Percentiles rank a stretch among this genome's conserved stretches.
These are phyloP conservation scores for Aspergillus sp. DNA, from an alignment of 2,329 filamentous ascomycete species.

Conservation along the genomic window DNA sequence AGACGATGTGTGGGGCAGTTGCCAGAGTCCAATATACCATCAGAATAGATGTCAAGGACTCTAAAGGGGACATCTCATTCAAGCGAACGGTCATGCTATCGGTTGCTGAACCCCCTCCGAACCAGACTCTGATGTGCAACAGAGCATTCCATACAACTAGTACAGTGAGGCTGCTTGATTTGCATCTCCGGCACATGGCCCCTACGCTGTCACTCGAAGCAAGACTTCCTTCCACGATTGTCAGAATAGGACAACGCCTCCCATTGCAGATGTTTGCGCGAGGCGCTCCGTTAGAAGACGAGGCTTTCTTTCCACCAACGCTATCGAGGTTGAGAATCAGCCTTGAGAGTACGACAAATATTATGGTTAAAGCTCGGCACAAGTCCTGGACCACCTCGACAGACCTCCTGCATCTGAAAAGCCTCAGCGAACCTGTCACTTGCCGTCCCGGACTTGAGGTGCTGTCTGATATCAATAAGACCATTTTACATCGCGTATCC, in stretches of 20 bases:
- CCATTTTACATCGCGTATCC: neutral
- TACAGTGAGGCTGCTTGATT: neutral
- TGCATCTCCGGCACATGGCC: neutral
- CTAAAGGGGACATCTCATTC: neutral
- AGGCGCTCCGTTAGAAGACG: neutral
- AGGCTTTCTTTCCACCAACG: neutral
- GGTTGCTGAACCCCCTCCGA: too few relatives aligned
- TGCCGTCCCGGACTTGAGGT: neutral
- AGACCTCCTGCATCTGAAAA: neutral
- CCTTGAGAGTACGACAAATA: neutral
- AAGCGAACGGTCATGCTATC: too few relatives aligned
- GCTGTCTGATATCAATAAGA: neutral
- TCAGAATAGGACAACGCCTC: neutral
- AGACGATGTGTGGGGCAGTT: neutral
- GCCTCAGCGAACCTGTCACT: neutral
- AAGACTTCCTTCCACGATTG: neutral
- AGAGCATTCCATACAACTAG: neutral
- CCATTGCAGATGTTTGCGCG: neutral
- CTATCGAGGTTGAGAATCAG: neutral
- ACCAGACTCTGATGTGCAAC: too few relatives aligned
- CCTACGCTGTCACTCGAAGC: constrained; percentile 1
- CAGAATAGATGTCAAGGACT: neutral
- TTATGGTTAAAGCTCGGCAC: neutral
- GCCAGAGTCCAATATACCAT: neutral
- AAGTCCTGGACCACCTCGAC: neutral